phyloP scores from a whole-genome alignment of 345 rosid genomes.

The Eucalyptus virginea region DNA sequence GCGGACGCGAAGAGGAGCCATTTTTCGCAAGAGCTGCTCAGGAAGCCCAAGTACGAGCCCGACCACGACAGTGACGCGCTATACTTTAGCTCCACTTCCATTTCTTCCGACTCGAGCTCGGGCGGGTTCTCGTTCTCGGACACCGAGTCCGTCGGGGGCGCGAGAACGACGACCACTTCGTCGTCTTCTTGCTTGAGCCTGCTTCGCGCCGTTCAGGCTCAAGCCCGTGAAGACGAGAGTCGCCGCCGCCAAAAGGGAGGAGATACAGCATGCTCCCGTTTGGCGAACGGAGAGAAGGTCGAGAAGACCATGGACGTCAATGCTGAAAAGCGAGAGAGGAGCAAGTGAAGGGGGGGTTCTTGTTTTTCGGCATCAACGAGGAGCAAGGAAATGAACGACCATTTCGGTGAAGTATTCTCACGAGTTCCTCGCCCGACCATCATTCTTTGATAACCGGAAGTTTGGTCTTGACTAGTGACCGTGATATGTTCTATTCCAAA shows the following conservation, averaged over 20 bases:
- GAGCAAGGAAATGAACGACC: too few species aligned
- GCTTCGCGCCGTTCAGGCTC: conserved; percentile 13
- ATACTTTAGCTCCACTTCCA: conserved; percentile 56
- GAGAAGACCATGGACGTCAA: background rate
- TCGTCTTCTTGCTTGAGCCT: conserved; percentile 40
- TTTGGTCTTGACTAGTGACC: too few species aligned
- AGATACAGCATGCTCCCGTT: conserved; percentile 11
- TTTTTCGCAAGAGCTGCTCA: background rate
- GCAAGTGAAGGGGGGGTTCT: too few species aligned
- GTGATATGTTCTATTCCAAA: too few species aligned
- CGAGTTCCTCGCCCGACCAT: too few species aligned
- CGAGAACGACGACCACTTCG: conserved; percentile 5
- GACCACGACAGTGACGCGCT: conserved; percentile 31
- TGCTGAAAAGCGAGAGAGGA: too few species aligned
- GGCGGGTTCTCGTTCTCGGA: conserved; percentile 28
- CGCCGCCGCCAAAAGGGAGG: conserved; percentile 3
- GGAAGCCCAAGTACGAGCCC: background rate
- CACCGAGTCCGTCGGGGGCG: conserved; percentile 33
- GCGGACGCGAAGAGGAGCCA: background rate
- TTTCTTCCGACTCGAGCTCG: conserved; percentile 27
- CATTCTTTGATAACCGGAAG: too few species aligned
- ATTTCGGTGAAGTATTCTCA: too few species aligned
- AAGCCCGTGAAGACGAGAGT: conserved; percentile 33
- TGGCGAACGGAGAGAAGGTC: conserved; percentile 18
- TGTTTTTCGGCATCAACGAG: too few species aligned